phyloP scores from a whole-genome alignment of 495 filamentous ascomycete species.

The Trichoderma reesei region DNA sequence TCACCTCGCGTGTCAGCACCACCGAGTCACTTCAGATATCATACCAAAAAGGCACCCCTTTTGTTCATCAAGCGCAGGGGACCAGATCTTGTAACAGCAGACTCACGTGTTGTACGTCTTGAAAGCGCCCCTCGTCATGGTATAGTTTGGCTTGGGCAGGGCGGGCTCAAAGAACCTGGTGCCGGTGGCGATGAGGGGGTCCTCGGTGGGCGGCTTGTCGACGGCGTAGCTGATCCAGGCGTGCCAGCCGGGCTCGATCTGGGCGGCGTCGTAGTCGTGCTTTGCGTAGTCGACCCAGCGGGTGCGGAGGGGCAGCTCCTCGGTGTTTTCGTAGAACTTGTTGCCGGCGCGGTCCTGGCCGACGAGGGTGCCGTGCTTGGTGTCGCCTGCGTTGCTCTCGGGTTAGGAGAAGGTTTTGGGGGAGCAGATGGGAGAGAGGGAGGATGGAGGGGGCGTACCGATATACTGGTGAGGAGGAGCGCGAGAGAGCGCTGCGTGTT shows the following conservation, averaged over 20 bases:
- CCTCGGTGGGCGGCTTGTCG: conserved; percentile 72
- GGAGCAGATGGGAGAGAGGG: background rate
- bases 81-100: background rate
- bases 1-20: background rate
- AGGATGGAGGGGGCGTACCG: conserved; percentile 34
- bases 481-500: conserved; percentile 17
- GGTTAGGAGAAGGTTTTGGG: conserved; percentile 11
- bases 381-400: conserved; percentile 57
- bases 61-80: too few species aligned
- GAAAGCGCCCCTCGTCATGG: conserved; percentile 65
- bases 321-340: conserved; percentile 93
- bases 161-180: conserved; percentile 62
- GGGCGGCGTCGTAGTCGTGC: conserved; percentile 71
- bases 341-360: conserved; percentile 86
- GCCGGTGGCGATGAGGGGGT: conserved; percentile 57
- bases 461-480: conserved; percentile 46
- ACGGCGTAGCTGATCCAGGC: conserved; percentile 93
- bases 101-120: conserved; percentile 91
- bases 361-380: conserved; percentile 84
- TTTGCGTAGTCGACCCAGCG: conserved; percentile 96
- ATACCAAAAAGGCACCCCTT: too few species aligned
- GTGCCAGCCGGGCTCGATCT: conserved; percentile 97
- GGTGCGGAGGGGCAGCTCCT: conserved; percentile 91
- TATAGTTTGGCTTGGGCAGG: conserved; percentile 63
- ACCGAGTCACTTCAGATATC: too few species aligned